Evolutionary conservation across 768 basidiomycete species (phyloP), one percentile per base, ranked within the genome.

Genomic region (Tephrocybe sp.): DNA sequence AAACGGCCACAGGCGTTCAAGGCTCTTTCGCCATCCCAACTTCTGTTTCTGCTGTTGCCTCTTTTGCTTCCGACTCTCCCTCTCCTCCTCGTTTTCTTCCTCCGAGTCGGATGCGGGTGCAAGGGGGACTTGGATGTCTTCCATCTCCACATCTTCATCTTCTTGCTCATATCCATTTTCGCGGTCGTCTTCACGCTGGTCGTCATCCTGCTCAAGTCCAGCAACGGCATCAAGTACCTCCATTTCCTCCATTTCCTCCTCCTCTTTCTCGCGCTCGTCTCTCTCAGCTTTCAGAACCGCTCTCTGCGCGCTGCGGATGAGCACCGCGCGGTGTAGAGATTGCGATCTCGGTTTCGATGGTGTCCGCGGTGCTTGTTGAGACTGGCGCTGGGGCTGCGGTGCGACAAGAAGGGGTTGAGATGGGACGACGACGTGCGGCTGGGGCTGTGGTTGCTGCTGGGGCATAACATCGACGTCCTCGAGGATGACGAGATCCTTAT

Each of bases 261-360:
- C 75, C 28, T 59, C 65, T 51, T 83, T n/a, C n/a, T n/a, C n/a
- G n/a, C n/a, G n/a, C n/a, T n/a, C n/a, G n/a, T n/a, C 81, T 48
- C 70, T 72, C 58, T 81, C 84, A 3, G 75, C 72, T 33, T 73
- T 70, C 58, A 80, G 49, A 0, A 80, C 76, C 0, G 80, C 80
- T 12, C 85, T 73, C 59, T 88, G 86, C 0, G 85, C 85, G 33
- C 83, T 85, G 9, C 85, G 77, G 11, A 90, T 80, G 9, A 90
- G 70, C 2, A 90, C 87, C 0, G 84, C 83, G 11, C 81, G 80
- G 58, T 90, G 86, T 1, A 90, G 67, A 3, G 71, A 68, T n/a
- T 65, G 58, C 23, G 71, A 73, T 26, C 70, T 66, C 24, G 62
- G 65, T 21, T 70, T 68, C 2, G 63, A 67, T 0, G 76, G 69